phyloP scores from a whole-genome alignment of 202 grass and related monocot genomes.

The Tripidium arundinaceum region DNA sequence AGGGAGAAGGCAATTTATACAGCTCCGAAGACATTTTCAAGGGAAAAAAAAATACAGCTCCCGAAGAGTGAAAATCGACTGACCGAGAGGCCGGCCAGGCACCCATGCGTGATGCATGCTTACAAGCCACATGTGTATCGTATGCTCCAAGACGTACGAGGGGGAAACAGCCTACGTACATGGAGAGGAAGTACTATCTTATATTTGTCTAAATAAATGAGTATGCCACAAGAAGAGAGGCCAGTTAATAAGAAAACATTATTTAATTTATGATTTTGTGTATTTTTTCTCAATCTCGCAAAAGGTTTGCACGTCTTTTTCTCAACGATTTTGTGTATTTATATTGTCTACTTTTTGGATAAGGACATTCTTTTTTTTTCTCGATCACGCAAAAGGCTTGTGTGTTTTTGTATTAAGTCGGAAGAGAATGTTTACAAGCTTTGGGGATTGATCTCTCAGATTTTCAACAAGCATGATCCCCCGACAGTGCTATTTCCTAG shows the following conservation, averaged over 20 bases:
- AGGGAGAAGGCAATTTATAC: slow-evolving; percentile 8
- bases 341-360: not conserved
- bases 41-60: no score
- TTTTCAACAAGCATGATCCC: no score
- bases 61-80: slow-evolving; percentile 3
- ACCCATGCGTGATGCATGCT: not conserved
- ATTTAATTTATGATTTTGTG: no score
- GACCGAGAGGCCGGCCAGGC: not conserved
- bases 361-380: no score
- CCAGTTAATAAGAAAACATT: not conserved
- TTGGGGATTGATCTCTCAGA: no score
- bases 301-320: no score
- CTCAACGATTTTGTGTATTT: not conserved
- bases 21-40: no score
- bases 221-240: not conserved
- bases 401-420: no score
- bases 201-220: not conserved
- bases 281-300: no score
- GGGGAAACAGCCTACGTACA: not conserved
- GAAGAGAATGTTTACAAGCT: no score
- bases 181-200: not conserved
- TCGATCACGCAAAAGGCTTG: no score
- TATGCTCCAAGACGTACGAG: not conserved
- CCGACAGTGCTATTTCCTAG: no score
- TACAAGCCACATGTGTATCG: not conserved